Base-by-base conservation (phyloP, 192 early-diverging fungal species). In the Lobosporangium transversale region DNA sequence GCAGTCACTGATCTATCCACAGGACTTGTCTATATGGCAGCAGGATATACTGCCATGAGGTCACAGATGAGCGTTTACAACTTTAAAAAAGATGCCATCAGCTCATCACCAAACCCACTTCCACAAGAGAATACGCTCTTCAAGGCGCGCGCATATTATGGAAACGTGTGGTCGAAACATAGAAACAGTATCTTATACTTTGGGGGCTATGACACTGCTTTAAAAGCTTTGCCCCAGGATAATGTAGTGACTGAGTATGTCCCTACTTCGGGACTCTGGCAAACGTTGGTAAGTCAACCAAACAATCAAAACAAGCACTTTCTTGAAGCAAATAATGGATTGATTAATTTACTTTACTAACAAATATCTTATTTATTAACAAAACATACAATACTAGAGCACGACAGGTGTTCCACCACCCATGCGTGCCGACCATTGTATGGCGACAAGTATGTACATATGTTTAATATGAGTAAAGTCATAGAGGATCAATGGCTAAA, bases 391-490 rank as follows among this genome's bases (percentile, higher is more conserved):
- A n/a, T n/a, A n/a, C n/a, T n/a, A 76, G 73, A 14, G 32, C 20
- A 62, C 73, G 3, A 58, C 45, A 2, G 73, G 73, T 12, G 23
- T 23, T 0, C 14, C 58, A 9, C 73, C 73, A 45, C 36, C 64
- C 0, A 62, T 66, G 64, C 50, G 73, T 24, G 43, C 65, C 23
- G 73, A 76, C 59, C 64, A 58, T 47, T 76, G 73, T 56, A 76
- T 76, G 73, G 37, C 73, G 0, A 26, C 73, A 12, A 76, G 73
- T 76, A 76, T n/a, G n/a, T n/a, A n/a, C n/a, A n/a, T n/a, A n/a
- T n/a, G n/a, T n/a, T n/a, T n/a, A n/a, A n/a, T n/a, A n/a, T n/a
- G n/a, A n/a, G n/a, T n/a, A n/a, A n/a, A 58, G 73, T 20, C 21
- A 14, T 43, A 40, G 8, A n/a, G n/a, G n/a, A n/a, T n/a, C n/a